phyloP scores from a whole-genome alignment of 805 yeast species.

The Zygoascus biomembranicola region DNA sequence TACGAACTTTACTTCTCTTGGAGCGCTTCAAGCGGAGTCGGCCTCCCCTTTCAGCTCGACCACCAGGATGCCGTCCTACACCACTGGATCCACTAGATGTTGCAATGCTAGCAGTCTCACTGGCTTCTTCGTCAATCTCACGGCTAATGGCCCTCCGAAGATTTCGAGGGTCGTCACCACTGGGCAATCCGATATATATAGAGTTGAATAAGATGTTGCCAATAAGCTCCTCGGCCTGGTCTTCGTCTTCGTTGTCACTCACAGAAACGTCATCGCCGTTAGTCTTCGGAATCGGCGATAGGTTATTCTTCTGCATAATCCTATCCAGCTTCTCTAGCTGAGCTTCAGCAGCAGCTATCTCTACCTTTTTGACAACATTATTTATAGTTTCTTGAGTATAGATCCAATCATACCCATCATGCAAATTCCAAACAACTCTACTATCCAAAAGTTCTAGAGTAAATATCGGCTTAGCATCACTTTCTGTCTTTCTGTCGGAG shows the following conservation, averaged over 20 bases:
- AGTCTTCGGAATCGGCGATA: background rate
- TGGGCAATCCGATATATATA: slow-evolving; percentile 57
- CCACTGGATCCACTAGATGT: slow-evolving; percentile 5
- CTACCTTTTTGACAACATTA: slow-evolving; percentile 57
- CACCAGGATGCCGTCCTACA: slow-evolving; percentile 11
- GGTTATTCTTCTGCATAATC: background rate
- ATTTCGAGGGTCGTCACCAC: slow-evolving; percentile 35
- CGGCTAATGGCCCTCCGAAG: slow-evolving; percentile 49
- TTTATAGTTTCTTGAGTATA: slow-evolving; percentile 60
- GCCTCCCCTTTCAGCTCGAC: slow-evolving; percentile 1
- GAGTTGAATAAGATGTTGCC: slow-evolving; percentile 72
- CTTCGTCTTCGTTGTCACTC: background rate
- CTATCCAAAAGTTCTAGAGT: background rate
- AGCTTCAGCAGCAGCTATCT: slow-evolving; percentile 37
- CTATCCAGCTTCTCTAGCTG: slow-evolving; percentile 12
- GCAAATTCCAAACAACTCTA: slow-evolving; percentile 36
- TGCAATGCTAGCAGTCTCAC: slow-evolving; percentile 16
- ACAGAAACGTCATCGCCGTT: background rate
- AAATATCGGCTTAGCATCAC: background rate
- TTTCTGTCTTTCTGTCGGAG: background rate
- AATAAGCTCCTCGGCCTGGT: slow-evolving; percentile 28
- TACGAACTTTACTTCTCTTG: slow-evolving; percentile 44
- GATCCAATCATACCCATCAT: slow-evolving; percentile 92
- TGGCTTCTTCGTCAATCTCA: slow-evolving; percentile 34
- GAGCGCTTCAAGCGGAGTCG: slow-evolving; percentile 59